Conservation (phyloP, 345 rosid genomes). For the Dipteronia sinensis region DNA sequence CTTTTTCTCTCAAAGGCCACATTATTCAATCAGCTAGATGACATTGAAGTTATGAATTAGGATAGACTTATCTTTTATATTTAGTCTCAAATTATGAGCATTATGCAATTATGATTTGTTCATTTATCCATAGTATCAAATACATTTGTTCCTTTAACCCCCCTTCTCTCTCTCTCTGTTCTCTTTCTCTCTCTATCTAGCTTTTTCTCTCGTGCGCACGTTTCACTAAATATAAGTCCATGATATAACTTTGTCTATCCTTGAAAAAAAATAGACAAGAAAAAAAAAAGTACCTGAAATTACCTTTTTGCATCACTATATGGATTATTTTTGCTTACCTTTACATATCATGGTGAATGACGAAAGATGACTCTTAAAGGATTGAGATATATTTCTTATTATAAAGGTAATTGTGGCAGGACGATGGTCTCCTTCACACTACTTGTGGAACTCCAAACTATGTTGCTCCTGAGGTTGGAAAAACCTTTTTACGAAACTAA, state of each 20-base stretch:
- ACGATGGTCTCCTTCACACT: conserved; percentile 96
- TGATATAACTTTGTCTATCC: background rate
- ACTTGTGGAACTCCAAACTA: conserved; percentile 98
- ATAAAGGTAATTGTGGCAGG: conserved; percentile 45
- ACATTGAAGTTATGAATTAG: background rate
- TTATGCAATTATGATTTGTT: background rate
- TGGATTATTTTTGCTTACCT: background rate
- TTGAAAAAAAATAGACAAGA: background rate
- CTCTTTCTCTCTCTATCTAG: background rate
- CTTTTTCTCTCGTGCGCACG: background rate
- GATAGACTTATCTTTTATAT: background rate
- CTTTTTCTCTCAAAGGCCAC: background rate
- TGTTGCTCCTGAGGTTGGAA: conserved; percentile 93
- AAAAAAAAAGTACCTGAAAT: background rate
- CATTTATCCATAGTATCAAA: background rate
- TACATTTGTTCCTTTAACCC: background rate
- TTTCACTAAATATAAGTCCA: too few species aligned
- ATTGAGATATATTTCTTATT: conserved; percentile 23
- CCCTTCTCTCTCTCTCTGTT: background rate
- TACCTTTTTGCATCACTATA: background rate
- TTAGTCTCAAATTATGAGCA: background rate
- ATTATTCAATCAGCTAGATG: background rate
- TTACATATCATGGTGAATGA: background rate
- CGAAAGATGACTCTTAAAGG: background rate
- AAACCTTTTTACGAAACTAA: conserved; percentile 15